phyloP scores from a whole-genome alignment of 345 rosid genomes.

The Fremontodendron californicum region DNA sequence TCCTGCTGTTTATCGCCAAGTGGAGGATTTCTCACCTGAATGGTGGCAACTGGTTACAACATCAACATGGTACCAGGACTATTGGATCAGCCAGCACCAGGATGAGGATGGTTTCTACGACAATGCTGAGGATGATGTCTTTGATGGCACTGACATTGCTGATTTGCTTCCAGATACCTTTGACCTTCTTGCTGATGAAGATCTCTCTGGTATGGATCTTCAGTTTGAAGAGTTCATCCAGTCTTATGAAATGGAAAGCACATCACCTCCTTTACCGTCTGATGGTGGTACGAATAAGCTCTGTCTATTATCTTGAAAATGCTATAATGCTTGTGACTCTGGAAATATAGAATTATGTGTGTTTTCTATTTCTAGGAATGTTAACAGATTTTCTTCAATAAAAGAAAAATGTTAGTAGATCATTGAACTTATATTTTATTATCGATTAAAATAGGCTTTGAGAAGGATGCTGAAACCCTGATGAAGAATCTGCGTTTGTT shows the following conservation, averaged over 20 bases:
- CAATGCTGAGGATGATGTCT: constrained; percentile 3
- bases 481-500: constrained; percentile 20
- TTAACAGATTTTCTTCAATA: not conserved
- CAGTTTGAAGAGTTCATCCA: constrained; percentile 43
- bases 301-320: not conserved
- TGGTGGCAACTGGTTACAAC: constrained; percentile 49
- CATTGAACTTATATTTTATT: not conserved
- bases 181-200: constrained; percentile 37
- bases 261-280: constrained; percentile 2
- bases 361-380: not conserved
- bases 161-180: constrained; percentile 42
- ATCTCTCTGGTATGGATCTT: constrained; percentile 29
- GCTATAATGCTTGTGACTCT: not conserved
- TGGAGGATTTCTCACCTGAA: constrained; percentile 52
- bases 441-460: constrained; percentile 11
- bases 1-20: constrained; percentile 33
- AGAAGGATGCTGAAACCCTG: constrained; percentile 16
- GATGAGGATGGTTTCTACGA: constrained; percentile 29
- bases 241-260: constrained; percentile 23
- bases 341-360: not conserved
- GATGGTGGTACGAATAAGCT: not conserved
- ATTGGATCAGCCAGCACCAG: constrained; percentile 35
- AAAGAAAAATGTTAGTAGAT: not conserved
- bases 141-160: constrained; percentile 8
- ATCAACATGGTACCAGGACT: constrained; percentile 36